These are phyloP conservation scores for Colletotrichum salicis DNA, from an alignment of 2,329 filamentous ascomycete genomes.

Conservation along the genomic window DNA sequence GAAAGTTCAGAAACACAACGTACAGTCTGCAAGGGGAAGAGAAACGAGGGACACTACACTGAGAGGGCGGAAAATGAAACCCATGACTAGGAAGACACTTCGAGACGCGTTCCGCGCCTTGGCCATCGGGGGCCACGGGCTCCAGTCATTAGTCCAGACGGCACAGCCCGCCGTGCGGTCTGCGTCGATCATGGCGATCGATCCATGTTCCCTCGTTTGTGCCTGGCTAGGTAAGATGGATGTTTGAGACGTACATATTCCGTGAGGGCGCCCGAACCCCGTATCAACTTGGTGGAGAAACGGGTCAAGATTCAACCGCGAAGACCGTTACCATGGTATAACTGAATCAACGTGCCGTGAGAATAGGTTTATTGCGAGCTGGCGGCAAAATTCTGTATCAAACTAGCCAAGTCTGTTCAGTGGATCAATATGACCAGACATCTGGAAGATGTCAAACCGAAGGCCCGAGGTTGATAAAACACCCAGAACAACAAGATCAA, in stretches of 20 bases:
- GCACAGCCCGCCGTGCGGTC: constrained; percentile 3
- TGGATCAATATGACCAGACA: too few relatives aligned
- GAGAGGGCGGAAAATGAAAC: neutral
- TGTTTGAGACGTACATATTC: neutral
- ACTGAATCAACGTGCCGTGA: neutral
- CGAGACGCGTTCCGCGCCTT: constrained; percentile 20
- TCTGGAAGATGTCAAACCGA: too few relatives aligned
- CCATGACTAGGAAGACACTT: neutral
- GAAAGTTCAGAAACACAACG: neutral
- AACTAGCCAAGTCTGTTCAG: too few relatives aligned
- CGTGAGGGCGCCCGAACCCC: neutral
- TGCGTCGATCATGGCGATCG: constrained; percentile 3
- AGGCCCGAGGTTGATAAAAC: neutral
- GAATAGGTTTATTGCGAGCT: too few relatives aligned
- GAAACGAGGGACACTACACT: neutral
- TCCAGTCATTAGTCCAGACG: constrained; percentile 11
- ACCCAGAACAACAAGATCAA: neutral
- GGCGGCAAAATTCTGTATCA: too few relatives aligned
- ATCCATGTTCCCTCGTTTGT: neutral
- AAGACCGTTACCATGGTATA: neutral
- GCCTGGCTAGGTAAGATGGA: neutral
- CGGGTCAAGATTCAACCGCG: neutral
- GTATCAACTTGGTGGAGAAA: neutral
- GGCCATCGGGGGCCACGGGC: neutral
- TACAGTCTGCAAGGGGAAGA: neutral